Evolutionary conservation across 129 eudicot species (phyloP).

Genomic region (Dittrichia graveolens): DNA sequence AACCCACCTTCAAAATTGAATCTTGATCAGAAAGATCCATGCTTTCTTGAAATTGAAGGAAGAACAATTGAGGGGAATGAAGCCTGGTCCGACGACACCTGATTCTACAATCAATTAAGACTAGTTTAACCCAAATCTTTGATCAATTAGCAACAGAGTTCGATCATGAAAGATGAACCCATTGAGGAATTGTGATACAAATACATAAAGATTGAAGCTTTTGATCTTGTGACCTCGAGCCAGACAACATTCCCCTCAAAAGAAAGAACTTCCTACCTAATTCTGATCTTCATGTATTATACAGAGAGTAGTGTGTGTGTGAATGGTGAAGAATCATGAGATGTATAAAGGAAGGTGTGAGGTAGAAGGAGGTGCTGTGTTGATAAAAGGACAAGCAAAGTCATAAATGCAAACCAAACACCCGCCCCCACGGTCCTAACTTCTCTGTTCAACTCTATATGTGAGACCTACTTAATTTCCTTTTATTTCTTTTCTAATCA

Average conservation of each 20-base stretch:
- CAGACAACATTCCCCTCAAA: conserved; percentile 50
- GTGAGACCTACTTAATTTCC: conserved; percentile 2
- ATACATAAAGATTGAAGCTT: conserved; percentile 15
- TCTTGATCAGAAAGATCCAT: conserved; percentile 28
- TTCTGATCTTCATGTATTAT: not conserved
- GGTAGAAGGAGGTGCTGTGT: conserved; percentile 14
- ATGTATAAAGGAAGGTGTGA: conserved; percentile 19
- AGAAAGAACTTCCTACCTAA: conserved; percentile 24
- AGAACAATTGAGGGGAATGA: conserved; percentile 83
- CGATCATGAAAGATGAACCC: conserved; percentile 14
- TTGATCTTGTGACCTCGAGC: conserved; percentile 36
- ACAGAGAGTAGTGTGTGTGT: not conserved
- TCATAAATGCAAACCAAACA: conserved; percentile 50
- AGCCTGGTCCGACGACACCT: conserved; percentile 93
- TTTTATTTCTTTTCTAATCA: conserved; percentile 3
- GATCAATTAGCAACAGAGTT: conserved; percentile 14
- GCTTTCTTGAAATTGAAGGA: conserved; percentile 30
- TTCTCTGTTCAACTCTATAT: conserved; percentile 34
- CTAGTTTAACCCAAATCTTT: conserved; percentile 1
- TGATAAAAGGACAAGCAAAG: conserved; percentile 40
- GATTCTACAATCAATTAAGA: conserved; percentile 30
- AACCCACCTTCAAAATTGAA: conserved; percentile 22
- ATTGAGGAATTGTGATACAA: too few relatives aligned
- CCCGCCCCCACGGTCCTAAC: conserved; percentile 40
- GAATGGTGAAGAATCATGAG: conserved; percentile 19